These are phyloP conservation scores for Funneliformis geosporum DNA, from an alignment of 192 early-diverging fungal species.

Conservation along the genomic window DNA sequence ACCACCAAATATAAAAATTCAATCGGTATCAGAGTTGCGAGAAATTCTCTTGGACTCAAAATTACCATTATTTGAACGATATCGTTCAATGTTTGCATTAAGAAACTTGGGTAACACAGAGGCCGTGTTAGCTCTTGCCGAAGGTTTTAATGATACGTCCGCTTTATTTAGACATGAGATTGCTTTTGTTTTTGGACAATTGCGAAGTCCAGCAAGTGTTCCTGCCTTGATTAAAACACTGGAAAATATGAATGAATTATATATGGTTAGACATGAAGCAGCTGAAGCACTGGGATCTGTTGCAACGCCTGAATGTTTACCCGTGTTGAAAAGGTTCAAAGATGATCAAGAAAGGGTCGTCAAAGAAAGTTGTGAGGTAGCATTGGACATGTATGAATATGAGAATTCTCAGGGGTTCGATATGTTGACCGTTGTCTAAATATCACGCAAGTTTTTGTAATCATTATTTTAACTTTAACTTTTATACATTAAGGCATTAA, in stretches of 20 bases:
- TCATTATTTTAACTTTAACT: too few species aligned
- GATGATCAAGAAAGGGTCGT: conserved; percentile 82
- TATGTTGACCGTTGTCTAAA: not conserved
- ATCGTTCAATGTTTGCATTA: conserved; percentile 93
- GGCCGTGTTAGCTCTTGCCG: conserved; percentile 79
- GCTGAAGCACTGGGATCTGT: conserved; percentile 97
- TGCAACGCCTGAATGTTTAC: conserved; percentile 84
- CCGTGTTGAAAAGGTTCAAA: conserved; percentile 68
- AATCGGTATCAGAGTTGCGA: conserved; percentile 68
- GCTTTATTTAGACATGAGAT: conserved; percentile 93
- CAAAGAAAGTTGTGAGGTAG: conserved; percentile 88
- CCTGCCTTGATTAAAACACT: conserved; percentile 80
- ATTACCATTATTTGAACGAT: conserved; percentile 84
- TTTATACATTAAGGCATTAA: not conserved
- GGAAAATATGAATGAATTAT: conserved; percentile 70
- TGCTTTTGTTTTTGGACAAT: conserved; percentile 96
- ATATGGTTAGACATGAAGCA: conserved; percentile 97
- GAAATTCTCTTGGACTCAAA: conserved; percentile 65
- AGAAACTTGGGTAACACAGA: conserved; percentile 83
- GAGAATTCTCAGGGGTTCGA: conserved; percentile 83
- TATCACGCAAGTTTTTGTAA: not conserved
- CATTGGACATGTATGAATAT: conserved; percentile 94
- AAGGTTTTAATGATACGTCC: conserved; percentile 67
- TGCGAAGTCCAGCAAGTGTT: conserved; percentile 90
- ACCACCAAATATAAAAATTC: conserved; percentile 67